These are phyloP conservation scores for Taphrina wiesneri DNA, from an alignment of 1,139 yeast genomes.

Conservation along the genomic window DNA sequence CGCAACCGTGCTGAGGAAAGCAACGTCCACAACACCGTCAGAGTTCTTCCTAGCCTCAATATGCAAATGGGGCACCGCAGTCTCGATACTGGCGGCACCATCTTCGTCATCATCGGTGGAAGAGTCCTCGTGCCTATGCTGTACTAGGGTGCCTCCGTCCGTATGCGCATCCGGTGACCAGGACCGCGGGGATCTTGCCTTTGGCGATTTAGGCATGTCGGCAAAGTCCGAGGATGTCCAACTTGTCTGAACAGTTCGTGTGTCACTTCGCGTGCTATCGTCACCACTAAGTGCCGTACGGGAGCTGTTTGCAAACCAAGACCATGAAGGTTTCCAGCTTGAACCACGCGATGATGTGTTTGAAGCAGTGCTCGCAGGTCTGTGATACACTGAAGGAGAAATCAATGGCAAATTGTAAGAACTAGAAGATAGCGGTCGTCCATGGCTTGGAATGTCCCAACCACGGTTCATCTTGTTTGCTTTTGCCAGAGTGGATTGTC, in stretches of 20 bases:
- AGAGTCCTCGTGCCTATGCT: background rate
- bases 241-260: constrained; percentile 23
- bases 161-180: constrained; percentile 4
- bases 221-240: constrained; percentile 25
- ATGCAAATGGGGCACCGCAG: background rate
- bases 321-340: constrained; percentile 34
- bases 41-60: background rate
- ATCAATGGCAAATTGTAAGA: constrained; percentile 9
- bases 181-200: constrained; percentile 4
- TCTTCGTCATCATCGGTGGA: constrained; percentile 19
- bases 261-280: constrained; percentile 19
- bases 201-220: constrained; percentile 5
- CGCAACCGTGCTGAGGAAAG: constrained; percentile 10
- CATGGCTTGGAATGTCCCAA: constrained; percentile 29
- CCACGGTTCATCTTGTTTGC: constrained; percentile 7
- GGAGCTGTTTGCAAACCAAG: constrained; percentile 31
- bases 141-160: background rate
- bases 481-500: constrained; percentile 20
- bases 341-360: constrained; percentile 22
- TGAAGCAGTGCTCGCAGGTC: constrained; percentile 23
- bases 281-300: constrained; percentile 5
- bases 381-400: constrained; percentile 26
- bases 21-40: constrained; percentile 24
- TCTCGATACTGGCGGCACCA: constrained; percentile 2
- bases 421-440: constrained; percentile 4